Evolutionary conservation across 2,329 filamentous ascomycete species (phyloP), one percentile per base, ranked within the genome.

Genomic region (Cercospora citrullina): DNA sequence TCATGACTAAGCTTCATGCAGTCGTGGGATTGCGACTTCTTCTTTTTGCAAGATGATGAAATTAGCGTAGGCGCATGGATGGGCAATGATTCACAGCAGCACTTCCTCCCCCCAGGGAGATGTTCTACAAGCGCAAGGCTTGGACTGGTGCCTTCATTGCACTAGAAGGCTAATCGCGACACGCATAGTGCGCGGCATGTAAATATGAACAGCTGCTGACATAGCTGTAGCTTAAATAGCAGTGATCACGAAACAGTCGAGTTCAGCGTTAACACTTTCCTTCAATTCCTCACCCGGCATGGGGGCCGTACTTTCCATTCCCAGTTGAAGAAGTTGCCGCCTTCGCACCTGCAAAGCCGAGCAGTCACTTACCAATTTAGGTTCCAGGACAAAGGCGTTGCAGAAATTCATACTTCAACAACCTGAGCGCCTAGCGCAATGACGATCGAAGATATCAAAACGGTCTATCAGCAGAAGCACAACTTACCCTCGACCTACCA

Each of bases 1-100:
- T 61, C 77, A 78, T 63, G 75, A 78, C 68, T 71, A 69, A 68
- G 60, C 48, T 45, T 57, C 51, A 5, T 31, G 53, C 21, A 58
- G 10, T 26, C 18, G 31, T 58, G 26, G 14, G 16, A 58, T 18
- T n/a, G 23, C 26, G 26, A 26, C 30, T 33, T 58, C 30, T 60
- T 60, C 30, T 53, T 53, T 28, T 26, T 21, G 33, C 23, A 53
- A 58, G 53, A 23, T 69, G 31, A 33, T 60, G 28, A 30, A 55
- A 65, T 67, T 71, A 63, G 67, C 62, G 65, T 67, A 36, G 68
- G 68, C 31, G 39, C 55, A 39, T 28, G 18, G 55, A 55, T 21
- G 55, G 36, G 33, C 36, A 28, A n/a, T 30, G 31, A 39, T 59
- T 60, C 39, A 55, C 26, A 58, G 18, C 23, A 48, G n/a, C 55